Evolutionary conservation across 345 rosid species (phyloP).

Genomic region (Linum tenue): DNA sequence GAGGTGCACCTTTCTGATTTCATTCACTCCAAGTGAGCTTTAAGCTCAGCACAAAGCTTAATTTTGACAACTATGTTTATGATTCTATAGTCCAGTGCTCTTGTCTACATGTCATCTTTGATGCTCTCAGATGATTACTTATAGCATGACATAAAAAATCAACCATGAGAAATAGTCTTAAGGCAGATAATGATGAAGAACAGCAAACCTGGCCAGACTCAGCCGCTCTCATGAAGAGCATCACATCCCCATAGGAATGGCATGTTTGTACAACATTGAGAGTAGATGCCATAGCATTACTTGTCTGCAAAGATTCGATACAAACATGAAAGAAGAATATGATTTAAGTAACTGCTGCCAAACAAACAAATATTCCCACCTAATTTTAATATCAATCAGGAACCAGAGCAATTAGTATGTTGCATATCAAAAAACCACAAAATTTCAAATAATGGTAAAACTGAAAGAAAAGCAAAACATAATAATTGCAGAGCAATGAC

Average conservation of each 20-base stretch:
- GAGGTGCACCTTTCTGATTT: not conserved
- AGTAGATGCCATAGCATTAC: slow-evolving; percentile 62
- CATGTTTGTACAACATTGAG: slow-evolving; percentile 76
- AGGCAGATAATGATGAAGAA: slow-evolving; percentile 8
- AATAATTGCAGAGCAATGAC: slow-evolving; percentile 17
- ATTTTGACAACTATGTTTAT: not conserved
- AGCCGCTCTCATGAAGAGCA: slow-evolving; percentile 67
- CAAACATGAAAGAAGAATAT: slow-evolving; percentile 8
- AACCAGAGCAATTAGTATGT: no score
- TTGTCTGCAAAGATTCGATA: slow-evolving; percentile 41
- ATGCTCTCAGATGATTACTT: not conserved
- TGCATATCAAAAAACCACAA: not conserved
- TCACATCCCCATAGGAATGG: slow-evolving; percentile 83
- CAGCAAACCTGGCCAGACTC: slow-evolving; percentile 45
- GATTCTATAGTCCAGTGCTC: not conserved
- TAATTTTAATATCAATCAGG: no score
- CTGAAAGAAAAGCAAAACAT: not conserved
- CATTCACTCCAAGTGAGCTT: not conserved
- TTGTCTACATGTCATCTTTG: not conserved
- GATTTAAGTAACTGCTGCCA: not conserved
- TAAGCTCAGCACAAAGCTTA: not conserved
- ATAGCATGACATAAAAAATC: no score
- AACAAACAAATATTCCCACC: not conserved
- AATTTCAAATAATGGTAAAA: not conserved
- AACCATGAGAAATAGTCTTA: no score